Evolutionary conservation across 257 asterid genomes (phyloP).

Genomic region (Fraxinus anomala): DNA sequence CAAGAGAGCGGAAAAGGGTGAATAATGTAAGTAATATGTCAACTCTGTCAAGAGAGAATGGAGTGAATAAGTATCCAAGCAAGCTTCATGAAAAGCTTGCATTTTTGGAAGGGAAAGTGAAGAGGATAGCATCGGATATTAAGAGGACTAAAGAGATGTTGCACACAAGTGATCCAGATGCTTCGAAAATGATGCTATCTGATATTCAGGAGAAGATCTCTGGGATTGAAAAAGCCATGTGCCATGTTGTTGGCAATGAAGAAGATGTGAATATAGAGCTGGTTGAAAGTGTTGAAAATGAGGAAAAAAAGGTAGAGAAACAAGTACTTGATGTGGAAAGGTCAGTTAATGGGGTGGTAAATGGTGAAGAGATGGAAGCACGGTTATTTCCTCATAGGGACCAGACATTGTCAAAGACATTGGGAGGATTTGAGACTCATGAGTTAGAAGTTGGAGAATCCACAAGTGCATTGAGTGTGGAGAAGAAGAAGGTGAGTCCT

Average conservation of each 20-base stretch:
- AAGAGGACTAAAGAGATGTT: constrained; percentile 76
- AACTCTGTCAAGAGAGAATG: constrained; percentile 32
- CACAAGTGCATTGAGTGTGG: constrained; percentile 26
- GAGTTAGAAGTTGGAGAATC: constrained; percentile 30
- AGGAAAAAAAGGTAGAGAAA: constrained; percentile 28
- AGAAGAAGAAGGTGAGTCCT: constrained; percentile 33
- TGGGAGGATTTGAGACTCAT: constrained; percentile 21
- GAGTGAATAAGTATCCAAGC: constrained; percentile 51
- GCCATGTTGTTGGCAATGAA: constrained; percentile 37
- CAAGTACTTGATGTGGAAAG: constrained; percentile 33
- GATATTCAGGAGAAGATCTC: constrained; percentile 74
- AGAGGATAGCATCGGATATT: constrained; percentile 74
- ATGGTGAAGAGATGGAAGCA: constrained; percentile 59
- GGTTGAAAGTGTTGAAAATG: constrained; percentile 18
- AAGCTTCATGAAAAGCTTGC: constrained; percentile 82
- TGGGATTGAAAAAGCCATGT: constrained; percentile 80
- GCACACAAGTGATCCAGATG: constrained; percentile 61
- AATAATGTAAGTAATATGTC: constrained; percentile 33
- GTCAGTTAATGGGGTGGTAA: constrained; percentile 57
- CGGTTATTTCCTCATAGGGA: constrained; percentile 73
- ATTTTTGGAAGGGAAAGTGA: constrained; percentile 77
- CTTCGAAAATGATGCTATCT: constrained; percentile 62
- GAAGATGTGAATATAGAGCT: constrained; percentile 35
- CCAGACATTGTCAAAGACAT: constrained; percentile 47
- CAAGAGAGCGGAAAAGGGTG: constrained; percentile 38